Conservation (phyloP, 345 rosid species). For the Jatropha curcas region DNA sequence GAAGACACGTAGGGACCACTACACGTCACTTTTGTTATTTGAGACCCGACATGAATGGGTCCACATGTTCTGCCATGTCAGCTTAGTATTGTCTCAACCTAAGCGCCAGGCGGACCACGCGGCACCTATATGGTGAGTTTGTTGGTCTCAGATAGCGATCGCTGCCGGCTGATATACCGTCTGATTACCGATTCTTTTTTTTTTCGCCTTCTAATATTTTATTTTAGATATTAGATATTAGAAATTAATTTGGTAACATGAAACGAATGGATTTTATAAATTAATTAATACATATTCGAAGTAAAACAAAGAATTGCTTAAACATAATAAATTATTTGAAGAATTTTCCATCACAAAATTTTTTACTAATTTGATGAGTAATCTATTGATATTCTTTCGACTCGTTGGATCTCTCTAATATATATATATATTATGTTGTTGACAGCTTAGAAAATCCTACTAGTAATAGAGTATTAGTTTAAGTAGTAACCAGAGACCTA, state of each 20-base stretch:
- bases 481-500: background rate
- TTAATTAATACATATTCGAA: too few relatives aligned
- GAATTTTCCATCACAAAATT: too few relatives aligned
- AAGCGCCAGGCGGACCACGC: constrained; percentile 43
- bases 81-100: constrained; percentile 25
- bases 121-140: constrained; percentile 33
- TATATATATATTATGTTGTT: background rate
- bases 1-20: constrained; percentile 42
- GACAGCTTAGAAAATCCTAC: too few relatives aligned
- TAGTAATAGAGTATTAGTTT: background rate
- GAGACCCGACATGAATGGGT: constrained; percentile 42
- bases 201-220: background rate
- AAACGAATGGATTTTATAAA: too few relatives aligned
- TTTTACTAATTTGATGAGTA: too few relatives aligned
- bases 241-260: too few relatives aligned
- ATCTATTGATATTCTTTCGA: too few relatives aligned
- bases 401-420: too few relatives aligned
- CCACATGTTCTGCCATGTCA: constrained; percentile 55
- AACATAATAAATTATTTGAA: too few relatives aligned
- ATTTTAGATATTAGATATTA: background rate
- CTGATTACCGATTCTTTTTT: background rate
- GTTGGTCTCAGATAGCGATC: constrained; percentile 36
- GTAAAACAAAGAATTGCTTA: too few relatives aligned
- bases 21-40: constrained; percentile 28
- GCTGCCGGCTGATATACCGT: constrained; percentile 34